Base-by-base conservation (phyloP, 2,329 filamentous ascomycete species). In the Aspergillus sp. region DNA sequence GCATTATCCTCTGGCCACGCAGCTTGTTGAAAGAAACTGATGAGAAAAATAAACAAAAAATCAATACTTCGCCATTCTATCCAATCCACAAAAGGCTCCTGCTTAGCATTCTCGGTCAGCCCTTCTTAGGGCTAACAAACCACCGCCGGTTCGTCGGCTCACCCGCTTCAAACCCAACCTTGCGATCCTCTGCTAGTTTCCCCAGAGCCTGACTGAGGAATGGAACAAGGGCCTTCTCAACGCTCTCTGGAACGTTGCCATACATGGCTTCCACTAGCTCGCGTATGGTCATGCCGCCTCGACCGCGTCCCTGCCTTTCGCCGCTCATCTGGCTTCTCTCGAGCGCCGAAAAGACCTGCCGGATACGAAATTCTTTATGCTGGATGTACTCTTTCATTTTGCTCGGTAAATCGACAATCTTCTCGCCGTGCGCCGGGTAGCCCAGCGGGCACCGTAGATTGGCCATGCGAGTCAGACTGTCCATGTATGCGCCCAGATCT, bases 241-340 rank as follows among this genome's bases (percentile, higher is more conserved):
- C 65, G 13, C 75, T 69, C 52, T 78, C 54, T 9, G 68, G 17
- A n/a, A 51, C 38, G 1, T 69, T 68, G 0, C 82, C 83, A 62
- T 84, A 74, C n/a, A 84, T 76, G 2, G 62, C 64, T 1, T 67
- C 67, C 1, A 84, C 82, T 7, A 85, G 69, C 34, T 84, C 70
- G 54, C 68, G 64, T 6, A 82, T 72, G 0, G 78, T 80, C 0
- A 79, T 66, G 51, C 78, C 77, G 19, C 66, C 71, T 61, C 76
- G 71, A 64, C 15, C 66, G 66, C 41, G 64, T 41, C 30, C 55
- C 34, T 47, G 38, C 15, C 55, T 41, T 17, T 41, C 34, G 34
- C 34, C 38, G 8, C 25, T 46, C 38, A 52, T 52, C 9, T 58
- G 49, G 41, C 65, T 65, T 30, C 52, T 43, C 46, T 55, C 54